Base-by-base conservation (phyloP, 2,329 filamentous ascomycete genomes). In the Allantophomopsis lycopodina region DNA sequence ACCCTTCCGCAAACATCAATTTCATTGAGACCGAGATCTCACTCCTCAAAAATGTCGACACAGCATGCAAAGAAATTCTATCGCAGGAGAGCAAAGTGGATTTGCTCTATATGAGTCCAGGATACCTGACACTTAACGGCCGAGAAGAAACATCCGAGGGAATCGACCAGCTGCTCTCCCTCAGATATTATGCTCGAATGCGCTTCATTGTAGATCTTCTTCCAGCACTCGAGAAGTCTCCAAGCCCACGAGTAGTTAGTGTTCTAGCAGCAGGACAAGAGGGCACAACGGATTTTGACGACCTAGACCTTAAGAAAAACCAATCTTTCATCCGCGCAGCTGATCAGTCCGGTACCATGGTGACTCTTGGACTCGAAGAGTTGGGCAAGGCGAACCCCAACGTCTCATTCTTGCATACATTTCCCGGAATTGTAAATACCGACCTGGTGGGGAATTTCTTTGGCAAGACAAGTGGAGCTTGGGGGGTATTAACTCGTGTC, bases 311-410 rank as follows among this genome's bases (percentile, higher is more conserved):
- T 34, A 15, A 56, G 48, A 40, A 56, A 56, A 46, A 51, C 38
- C 56, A 55, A 40, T 56, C 50, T 44, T 52, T 58, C 47, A 50
- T 42, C n/a, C 63, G 59, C 11, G 54, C 57, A 10, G 63, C 66
- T 13, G 61, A 55, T 5, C 66, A 71, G 36, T 54, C 65, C 10
- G 63, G 62, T 35, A 65, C 66, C 11, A 68, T 74, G 55, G 67
- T 65, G 39, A 69, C 68, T 5, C 57, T 76, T 0, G 56, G 60
- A 0, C 53, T 70, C 32, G 69, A 72, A 38, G 60, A 68, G 15
- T 51, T 77, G 2, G 64, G 69, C 0, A 56, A 59, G 20, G 32
- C 37, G 0, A 60, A 70, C 28, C 67, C 67, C 0, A 52, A 56
- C 5, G 54, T 66, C 11, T 51, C 52, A 1, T 65, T 65, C 41